Conservation (phyloP, 2,329 filamentous ascomycete species). For the Piedraia hortae region DNA sequence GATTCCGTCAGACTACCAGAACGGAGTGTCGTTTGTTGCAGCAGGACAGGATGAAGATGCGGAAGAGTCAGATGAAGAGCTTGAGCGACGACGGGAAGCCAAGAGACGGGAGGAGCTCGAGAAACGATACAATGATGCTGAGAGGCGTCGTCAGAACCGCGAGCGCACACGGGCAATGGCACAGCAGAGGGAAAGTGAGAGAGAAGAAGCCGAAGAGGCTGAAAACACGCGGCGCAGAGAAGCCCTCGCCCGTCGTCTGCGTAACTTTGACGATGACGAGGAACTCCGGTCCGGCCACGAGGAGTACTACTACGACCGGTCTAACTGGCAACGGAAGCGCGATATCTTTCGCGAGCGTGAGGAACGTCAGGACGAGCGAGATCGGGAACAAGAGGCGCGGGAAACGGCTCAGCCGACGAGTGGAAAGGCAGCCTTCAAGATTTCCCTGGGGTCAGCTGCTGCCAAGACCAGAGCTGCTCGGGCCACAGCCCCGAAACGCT, state of each 20-base stretch:
- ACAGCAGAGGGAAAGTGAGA: constrained; percentile 55
- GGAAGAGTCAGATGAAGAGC: constrained; percentile 62
- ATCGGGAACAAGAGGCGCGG: constrained; percentile 50
- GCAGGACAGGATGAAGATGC: constrained; percentile 47
- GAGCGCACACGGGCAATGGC: constrained; percentile 65
- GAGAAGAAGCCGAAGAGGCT: constrained; percentile 48
- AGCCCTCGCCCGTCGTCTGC: constrained; percentile 41
- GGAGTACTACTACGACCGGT: constrained; percentile 68
- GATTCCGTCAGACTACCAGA: constrained; percentile 44
- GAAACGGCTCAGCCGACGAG: constrained; percentile 26
- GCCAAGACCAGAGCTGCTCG: constrained; percentile 39
- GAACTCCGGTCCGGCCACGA: constrained; percentile 57
- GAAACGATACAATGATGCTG: constrained; percentile 56
- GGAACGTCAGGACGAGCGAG: constrained; percentile 48
- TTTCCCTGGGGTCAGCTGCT: constrained; percentile 59
- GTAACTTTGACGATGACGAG: constrained; percentile 72
- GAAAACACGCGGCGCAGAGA: constrained; percentile 35
- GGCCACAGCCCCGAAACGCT: constrained; percentile 10
- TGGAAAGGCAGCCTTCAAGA: constrained; percentile 36
- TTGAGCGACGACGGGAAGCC: constrained; percentile 42
- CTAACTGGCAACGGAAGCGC: constrained; percentile 61
- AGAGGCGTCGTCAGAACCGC: constrained; percentile 71
- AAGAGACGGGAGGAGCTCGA: constrained; percentile 53
- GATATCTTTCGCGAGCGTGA: constrained; percentile 47
- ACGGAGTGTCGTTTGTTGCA: constrained; percentile 56